Base-by-base conservation (phyloP, 1,284 basidiomycete species). In the Papiliotrema nemorosa region DNA sequence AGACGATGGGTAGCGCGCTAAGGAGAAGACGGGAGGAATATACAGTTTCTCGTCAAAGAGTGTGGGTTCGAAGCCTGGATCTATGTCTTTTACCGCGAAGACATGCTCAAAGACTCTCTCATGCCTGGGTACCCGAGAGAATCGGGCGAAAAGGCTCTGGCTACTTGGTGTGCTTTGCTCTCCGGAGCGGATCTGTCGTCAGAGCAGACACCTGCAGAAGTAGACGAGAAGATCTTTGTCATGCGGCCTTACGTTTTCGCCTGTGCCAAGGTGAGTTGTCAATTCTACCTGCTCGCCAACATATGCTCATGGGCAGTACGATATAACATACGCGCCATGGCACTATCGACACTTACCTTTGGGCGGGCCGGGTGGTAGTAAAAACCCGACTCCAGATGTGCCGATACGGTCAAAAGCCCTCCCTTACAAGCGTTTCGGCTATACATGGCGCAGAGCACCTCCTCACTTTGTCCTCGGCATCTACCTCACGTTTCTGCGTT, bases 231-330 rank as follows among this genome's bases (percentile, higher is more conserved):
- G 57, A 73, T 79, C 50, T 80, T 78, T 54, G 73, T 79, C 21
- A 63, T 79, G 18, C 69, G 78, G 14, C 79, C 79, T 0, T 80
- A 74, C 52, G 78, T 79, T 13, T 79, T 80, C 58, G 78, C 77
- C 0, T 76, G 75, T 20, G 77, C 78, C 62, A 75, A 77, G 61
- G 75, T 76, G 33, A 36, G 67, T 62, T n/a, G 35, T 25, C 12
- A 40, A 9, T 18, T 13, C 16, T 27, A 31, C 14, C 29, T n/a
- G n/a, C n/a, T n/a, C n/a, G n/a, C n/a, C n/a, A n/a, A n/a, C n/a
- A n/a, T n/a, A n/a, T n/a, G n/a, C n/a, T n/a, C n/a, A n/a, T n/a
- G n/a, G n/a, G n/a, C 62, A 75, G 67, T 80, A 78, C 57, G 74
- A 78, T 35, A 67, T 77, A 9, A 74, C 62, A 41, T 69, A 75